Evolutionary conservation across 257 asterid species (phyloP).

Genomic region (Euphrasia confusa): DNA sequence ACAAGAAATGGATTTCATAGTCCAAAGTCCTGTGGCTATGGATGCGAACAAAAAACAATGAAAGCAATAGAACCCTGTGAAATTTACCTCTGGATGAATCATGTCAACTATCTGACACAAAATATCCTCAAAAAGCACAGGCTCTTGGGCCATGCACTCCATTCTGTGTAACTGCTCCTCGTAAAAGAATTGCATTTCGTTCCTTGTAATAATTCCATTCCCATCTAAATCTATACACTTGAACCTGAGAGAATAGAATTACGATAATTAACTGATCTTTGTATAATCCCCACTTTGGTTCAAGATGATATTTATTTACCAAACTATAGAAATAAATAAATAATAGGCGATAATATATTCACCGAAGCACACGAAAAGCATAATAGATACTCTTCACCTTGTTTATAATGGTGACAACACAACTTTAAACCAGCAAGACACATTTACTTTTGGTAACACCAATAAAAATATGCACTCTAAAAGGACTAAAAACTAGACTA

Average conservation of each 20-base stretch:
- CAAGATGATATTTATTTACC: constrained; percentile 5
- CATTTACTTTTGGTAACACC: no score
- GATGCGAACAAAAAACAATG: constrained; percentile 3
- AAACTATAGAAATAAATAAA: constrained; percentile 1
- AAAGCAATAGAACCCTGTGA: constrained; percentile 17
- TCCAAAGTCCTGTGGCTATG: constrained; percentile 1
- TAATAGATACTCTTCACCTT: constrained; percentile 7
- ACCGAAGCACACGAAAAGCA: not conserved
- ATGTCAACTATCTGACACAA: constrained; percentile 98
- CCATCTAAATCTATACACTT: constrained; percentile 99
- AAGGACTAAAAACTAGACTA: constrained; percentile 6
- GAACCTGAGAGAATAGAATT: constrained; percentile 58
- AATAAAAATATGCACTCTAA: no score
- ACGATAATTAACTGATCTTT: constrained; percentile 11
- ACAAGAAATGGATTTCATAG: not conserved
- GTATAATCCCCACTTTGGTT: constrained; percentile 15
- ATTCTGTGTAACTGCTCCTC: constrained; percentile 99
- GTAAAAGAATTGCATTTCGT: constrained; percentile 94
- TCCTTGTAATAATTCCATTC: constrained; percentile 87
- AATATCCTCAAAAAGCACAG: constrained; percentile 98
- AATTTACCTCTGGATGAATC: constrained; percentile 83
- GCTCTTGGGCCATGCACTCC: constrained; percentile 99
- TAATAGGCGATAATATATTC: not conserved
- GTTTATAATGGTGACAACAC: constrained; percentile 9
- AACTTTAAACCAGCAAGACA: constrained; percentile 6